Evolutionary conservation across 352 stramenopile genomes (phyloP).

Genomic region (Phytophthora pistaciae): DNA sequence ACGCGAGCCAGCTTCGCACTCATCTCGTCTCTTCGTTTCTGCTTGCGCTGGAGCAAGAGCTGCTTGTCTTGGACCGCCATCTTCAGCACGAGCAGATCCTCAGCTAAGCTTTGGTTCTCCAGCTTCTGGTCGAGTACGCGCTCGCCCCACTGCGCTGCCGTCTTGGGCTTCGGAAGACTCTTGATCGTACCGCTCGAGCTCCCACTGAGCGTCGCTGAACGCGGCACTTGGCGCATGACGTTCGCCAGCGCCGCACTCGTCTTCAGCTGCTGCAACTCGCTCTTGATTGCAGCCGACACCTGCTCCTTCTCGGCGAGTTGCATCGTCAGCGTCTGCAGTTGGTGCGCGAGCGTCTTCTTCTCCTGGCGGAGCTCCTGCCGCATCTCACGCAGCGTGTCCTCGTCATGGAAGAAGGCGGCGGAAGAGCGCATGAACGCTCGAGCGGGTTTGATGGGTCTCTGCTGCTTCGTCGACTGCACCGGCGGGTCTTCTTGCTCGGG

Average conservation of each 20-base stretch:
- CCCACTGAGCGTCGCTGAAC: conserved; percentile 1
- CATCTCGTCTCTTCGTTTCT: conserved; percentile 48
- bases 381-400: conserved; percentile 58
- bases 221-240: conserved; percentile 29
- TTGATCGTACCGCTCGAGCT: background rate
- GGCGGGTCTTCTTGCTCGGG: background rate
- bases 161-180: conserved; percentile 23
- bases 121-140: conserved; percentile 55
- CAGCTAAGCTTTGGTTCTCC: conserved; percentile 41
- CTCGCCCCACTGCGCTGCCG: conserved; percentile 52
- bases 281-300: conserved; percentile 42
- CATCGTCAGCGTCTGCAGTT: conserved; percentile 39
- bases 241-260: conserved; percentile 55
- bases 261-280: conserved; percentile 64
- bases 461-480: background rate
- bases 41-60: conserved; percentile 17
- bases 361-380: conserved; percentile 45
- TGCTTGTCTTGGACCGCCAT: conserved; percentile 37
- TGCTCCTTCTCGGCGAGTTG: conserved; percentile 51
- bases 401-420: conserved; percentile 61
- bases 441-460: conserved; percentile 9
- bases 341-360: conserved; percentile 44
- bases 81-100: conserved; percentile 49
- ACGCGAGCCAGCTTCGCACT: conserved; percentile 39
- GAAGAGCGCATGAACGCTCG: conserved; percentile 29